Evolutionary conservation across 192 early-diverging fungal genomes (phyloP).

Genomic region (Gaertneriomyces sp.): DNA sequence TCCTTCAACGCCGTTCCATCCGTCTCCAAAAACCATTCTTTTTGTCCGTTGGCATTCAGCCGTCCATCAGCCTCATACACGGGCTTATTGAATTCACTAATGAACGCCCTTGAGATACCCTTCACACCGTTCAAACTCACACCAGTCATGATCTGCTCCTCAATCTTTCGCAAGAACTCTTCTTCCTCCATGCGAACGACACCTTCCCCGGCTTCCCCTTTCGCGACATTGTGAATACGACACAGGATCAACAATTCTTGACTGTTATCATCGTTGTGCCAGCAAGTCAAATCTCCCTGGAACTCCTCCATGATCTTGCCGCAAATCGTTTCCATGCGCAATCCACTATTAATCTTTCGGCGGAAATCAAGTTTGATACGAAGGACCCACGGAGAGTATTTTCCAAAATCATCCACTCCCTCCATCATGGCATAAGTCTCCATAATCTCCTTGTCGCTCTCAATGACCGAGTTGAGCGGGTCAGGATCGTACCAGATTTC

Average conservation of each 20-base stretch:
- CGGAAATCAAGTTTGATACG: constrained; percentile 54
- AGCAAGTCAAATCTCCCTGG: constrained; percentile 67
- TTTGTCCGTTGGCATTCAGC: constrained; percentile 57
- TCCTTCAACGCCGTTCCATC: constrained; percentile 88
- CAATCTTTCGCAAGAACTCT: constrained; percentile 81
- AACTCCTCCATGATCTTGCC: constrained; percentile 77
- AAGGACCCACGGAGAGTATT: constrained; percentile 57
- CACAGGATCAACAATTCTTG: constrained; percentile 82
- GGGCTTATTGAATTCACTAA: constrained; percentile 43
- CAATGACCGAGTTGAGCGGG: constrained; percentile 68
- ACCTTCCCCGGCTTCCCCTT: constrained; percentile 63
- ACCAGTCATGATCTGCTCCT: constrained; percentile 79
- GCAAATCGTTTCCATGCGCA: constrained; percentile 80
- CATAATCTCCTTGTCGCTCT: constrained; percentile 87
- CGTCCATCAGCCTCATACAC: constrained; percentile 9
- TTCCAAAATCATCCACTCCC: constrained; percentile 63
- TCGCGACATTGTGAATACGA: constrained; percentile 73
- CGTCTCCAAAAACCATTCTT: constrained; percentile 83
- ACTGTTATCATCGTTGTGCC: constrained; percentile 88
- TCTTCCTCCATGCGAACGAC: constrained; percentile 71
- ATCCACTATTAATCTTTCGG: constrained; percentile 84
- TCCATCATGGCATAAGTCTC: constrained; percentile 76
- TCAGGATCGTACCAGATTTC: constrained; percentile 99
- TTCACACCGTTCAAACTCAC: constrained; percentile 86
- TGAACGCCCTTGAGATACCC: constrained; percentile 81